Evolutionary conservation across 805 yeast species (phyloP).

Genomic region (Candida mattraensis): DNA sequence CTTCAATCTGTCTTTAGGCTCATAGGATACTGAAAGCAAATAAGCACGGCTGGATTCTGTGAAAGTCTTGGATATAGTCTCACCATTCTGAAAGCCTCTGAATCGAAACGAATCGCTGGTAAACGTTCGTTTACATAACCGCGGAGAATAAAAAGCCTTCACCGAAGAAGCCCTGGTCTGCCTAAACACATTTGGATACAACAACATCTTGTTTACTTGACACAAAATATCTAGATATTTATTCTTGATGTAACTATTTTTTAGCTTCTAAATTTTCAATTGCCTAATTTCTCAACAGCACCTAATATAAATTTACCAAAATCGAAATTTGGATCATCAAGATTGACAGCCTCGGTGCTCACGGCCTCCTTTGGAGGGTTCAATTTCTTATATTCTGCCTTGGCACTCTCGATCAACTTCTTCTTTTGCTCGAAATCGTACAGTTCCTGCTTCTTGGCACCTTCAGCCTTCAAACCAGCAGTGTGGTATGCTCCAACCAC

Average conservation of each 20-base stretch:
- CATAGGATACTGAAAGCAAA: conserved; percentile 66
- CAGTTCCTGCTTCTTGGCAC: conserved; percentile 55
- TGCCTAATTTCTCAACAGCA: conserved; percentile 54
- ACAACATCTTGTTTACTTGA: conserved; percentile 1
- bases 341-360: conserved; percentile 53
- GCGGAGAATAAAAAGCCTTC: neutral
- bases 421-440: conserved; percentile 62
- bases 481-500: conserved; percentile 88
- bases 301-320: conserved; percentile 68
- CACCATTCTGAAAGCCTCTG: conserved; percentile 29
- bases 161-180: conserved; percentile 1
- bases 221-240: conserved; percentile 2
- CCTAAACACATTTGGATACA: conserved; percentile 1
- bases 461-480: conserved; percentile 59
- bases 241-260: too few relatives aligned
- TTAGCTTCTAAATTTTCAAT: conserved; percentile 17
- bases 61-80: conserved; percentile 27
- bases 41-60: conserved; percentile 38
- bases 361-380: conserved; percentile 45
- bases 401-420: conserved; percentile 83
- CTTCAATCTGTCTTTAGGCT: conserved; percentile 62
- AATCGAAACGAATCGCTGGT: conserved; percentile 25
- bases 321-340: conserved; percentile 91
- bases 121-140: conserved; percentile 14
- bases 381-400: conserved; percentile 78